A percentile compares a stretch with the other conserved stretches of the same genome.
Evolutionary conservation across 225 moss, liverwort and hornwort genomes (phyloP).

Genomic region (Takakia lepidozioides): DNA sequence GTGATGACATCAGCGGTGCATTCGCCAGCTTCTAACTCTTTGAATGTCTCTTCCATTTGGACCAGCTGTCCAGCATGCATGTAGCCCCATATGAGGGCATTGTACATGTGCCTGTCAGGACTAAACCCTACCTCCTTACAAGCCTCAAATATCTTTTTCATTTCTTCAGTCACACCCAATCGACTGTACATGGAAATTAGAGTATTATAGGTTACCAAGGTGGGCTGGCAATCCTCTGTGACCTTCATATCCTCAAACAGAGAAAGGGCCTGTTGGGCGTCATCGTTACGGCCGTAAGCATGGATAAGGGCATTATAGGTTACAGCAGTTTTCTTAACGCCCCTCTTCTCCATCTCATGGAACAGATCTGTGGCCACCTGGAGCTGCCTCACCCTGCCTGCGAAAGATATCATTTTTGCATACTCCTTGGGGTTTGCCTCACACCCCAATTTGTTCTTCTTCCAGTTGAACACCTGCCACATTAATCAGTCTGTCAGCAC

Average conservation of each 20-base stretch:
- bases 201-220: slow-evolving; percentile 89
- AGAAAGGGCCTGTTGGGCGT: slow-evolving; percentile 47
- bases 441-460: slow-evolving; percentile 72
- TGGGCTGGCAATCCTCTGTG: slow-evolving; percentile 76
- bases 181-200: slow-evolving; percentile 97
- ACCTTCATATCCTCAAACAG: slow-evolving; percentile 70
- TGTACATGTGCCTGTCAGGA: slow-evolving; percentile 88
- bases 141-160: slow-evolving; percentile 50
- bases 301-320: slow-evolving; percentile 85
- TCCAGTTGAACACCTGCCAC: slow-evolving; percentile 99
- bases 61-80: slow-evolving; percentile 65
- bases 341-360: slow-evolving; percentile 67
- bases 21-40: slow-evolving; percentile 53
- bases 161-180: slow-evolving; percentile 52
- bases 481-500: too few species aligned
- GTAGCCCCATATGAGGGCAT: slow-evolving; percentile 93
- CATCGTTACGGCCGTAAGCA: slow-evolving; percentile 80
- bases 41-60: slow-evolving; percentile 73
- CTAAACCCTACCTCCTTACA: slow-evolving; percentile 72
- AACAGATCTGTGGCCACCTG: slow-evolving; percentile 61
- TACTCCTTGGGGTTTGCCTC: slow-evolving; percentile 79
- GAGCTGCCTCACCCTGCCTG: slow-evolving; percentile 75
- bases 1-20: slow-evolving; percentile 89
- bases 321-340: slow-evolving; percentile 62
- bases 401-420: slow-evolving; percentile 94